Evolutionary conservation across 106 monocot species (phyloP).

Genomic region (Gastrodia elata): DNA sequence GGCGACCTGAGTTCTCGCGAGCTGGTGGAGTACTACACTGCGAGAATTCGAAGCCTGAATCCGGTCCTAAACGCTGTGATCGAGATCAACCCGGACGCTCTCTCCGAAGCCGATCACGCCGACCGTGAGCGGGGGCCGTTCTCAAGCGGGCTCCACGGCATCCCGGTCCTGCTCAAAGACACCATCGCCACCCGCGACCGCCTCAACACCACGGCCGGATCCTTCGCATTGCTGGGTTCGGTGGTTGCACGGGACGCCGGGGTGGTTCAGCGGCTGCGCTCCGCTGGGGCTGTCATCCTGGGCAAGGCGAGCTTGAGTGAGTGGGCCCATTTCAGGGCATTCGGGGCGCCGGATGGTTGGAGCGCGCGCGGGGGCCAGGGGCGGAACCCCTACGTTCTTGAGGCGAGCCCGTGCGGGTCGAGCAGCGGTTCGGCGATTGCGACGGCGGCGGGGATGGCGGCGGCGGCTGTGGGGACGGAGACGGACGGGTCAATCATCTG

Average conservation of each 20-base stretch:
- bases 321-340: constrained; percentile 42
- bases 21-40: constrained; percentile 29
- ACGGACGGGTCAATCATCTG: constrained; percentile 72
- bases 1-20: constrained; percentile 27
- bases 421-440: constrained; percentile 83
- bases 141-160: constrained; percentile 12
- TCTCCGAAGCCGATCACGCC: constrained; percentile 27
- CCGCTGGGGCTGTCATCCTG: constrained; percentile 47
- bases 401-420: constrained; percentile 56
- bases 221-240: not conserved
- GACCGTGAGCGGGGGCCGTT: constrained; percentile 9
- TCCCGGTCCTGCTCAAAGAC: constrained; percentile 59
- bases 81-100: constrained; percentile 49
- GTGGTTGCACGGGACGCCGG: constrained; percentile 25
- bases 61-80: constrained; percentile 39
- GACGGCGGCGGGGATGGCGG: constrained; percentile 54
- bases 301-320: constrained; percentile 72
- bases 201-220: constrained; percentile 19
- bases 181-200: constrained; percentile 40
- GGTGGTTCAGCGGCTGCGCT: constrained; percentile 34
- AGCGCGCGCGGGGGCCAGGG: constrained; percentile 54
- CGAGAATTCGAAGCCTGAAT: constrained; percentile 23
- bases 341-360: constrained; percentile 35
- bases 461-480: constrained; percentile 65
- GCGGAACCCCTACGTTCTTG: constrained; percentile 18